Base-by-base conservation (phyloP, 176 grass and related monocot genomes). In the Raddia guianensis region DNA sequence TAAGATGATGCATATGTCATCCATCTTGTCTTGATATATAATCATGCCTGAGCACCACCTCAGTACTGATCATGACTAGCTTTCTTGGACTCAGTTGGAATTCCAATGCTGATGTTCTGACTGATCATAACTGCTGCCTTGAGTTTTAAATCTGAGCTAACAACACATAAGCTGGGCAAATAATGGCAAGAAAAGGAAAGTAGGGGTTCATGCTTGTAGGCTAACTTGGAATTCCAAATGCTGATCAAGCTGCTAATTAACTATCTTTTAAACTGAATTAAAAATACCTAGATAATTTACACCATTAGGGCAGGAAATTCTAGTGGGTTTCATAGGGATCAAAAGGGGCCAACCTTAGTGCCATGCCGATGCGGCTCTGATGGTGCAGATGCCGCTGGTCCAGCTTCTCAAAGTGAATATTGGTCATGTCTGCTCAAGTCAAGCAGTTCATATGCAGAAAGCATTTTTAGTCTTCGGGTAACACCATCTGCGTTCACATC, bases 321-420 rank as follows among this genome's bases (percentile, higher is more conserved):
- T 61, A 72, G 78, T 45, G 68, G n/a, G 18, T 66, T 85, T 9
- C 47, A 15, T 18, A 21, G 19, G 49, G 52, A 81, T 69, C 14
- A 79, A 83, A 84, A 82, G 73, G 77, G 19, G 32, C 20, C 69
- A 20, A 7, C 46, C 77, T 58, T 76, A 86, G 83, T 86, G 78
- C 71, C 88, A 82, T 61, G 67, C 87, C 73, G 87, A 90, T 86
- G 78, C 47, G 62, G 72, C 74, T 60, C 66, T 81, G 83, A 89
- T 61, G 73, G 60, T 52, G 87, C 73, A 82, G 77, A 74, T 86
- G 68, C 42, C 27, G 27, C 68, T 60, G 40, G 73, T n/a, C 73
- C 37, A 59, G 47, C 48, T 21, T 55, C 57, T 32, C 43, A 84
- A 68, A 84, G 73, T 19, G 3, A 62, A 4, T 34, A 51, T 45